Evolutionary conservation across 805 yeast species (phyloP).

Genomic region (Saccharomyces jurei): DNA sequence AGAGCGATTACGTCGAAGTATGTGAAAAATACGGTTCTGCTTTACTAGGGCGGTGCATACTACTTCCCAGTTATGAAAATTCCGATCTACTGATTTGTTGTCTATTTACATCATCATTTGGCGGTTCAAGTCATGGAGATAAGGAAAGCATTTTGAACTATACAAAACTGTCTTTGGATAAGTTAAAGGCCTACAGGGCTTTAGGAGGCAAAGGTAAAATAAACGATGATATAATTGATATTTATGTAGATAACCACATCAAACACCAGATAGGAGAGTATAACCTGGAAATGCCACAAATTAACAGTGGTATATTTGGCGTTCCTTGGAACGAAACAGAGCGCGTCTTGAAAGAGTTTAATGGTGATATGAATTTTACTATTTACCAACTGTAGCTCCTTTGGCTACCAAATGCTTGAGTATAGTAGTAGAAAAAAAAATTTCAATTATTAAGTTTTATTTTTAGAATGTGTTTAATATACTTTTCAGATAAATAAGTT

Average conservation of each 20-base stretch:
- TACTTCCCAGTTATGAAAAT: constrained; percentile 20
- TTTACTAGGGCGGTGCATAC: constrained; percentile 40
- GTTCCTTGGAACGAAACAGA: constrained; percentile 77
- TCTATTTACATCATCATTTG: constrained; percentile 60
- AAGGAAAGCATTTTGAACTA: constrained; percentile 40
- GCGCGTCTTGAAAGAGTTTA: constrained; percentile 32
- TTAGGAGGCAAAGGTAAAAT: neutral
- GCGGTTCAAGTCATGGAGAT: constrained; percentile 36
- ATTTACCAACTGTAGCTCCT: constrained; percentile 23
- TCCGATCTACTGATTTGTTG: constrained; percentile 43
- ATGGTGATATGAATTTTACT: constrained; percentile 8
- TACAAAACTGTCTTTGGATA: constrained; percentile 44
- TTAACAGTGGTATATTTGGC: constrained; percentile 71
- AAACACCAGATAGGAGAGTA: constrained; percentile 7
- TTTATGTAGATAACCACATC: neutral
- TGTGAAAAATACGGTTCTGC: constrained; percentile 18
- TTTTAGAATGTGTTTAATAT: neutral
- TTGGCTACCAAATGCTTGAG: neutral
- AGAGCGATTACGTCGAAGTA: constrained; percentile 34
- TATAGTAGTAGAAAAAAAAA: neutral
- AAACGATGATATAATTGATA: constrained; percentile 4
- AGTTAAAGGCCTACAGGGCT: constrained; percentile 27
- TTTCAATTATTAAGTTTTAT: neutral
- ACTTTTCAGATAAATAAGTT: neutral
- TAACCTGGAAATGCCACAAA: constrained; percentile 57